These are phyloP conservation scores for Apiotrichum gracile DNA, from an alignment of 1,284 basidiomycete species.

Conservation along the genomic window DNA sequence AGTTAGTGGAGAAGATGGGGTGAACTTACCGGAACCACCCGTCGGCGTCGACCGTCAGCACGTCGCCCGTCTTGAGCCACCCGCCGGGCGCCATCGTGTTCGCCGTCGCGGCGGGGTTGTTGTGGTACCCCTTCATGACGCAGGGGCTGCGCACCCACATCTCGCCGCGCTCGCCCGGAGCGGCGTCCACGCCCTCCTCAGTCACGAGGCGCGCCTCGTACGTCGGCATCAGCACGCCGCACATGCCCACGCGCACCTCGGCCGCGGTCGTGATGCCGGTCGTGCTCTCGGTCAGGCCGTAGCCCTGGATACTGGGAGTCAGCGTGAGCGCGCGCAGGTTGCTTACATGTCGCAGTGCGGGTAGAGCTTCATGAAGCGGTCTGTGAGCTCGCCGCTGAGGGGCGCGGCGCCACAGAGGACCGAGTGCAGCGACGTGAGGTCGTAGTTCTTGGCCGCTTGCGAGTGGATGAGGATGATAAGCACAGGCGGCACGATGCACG, in stretches of 20 bases:
- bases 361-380: conserved; percentile 24
- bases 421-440: conserved; percentile 58
- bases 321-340: background rate
- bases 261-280: conserved; percentile 36
- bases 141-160: conserved; percentile 70
- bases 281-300: conserved; percentile 50
- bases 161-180: conserved; percentile 63
- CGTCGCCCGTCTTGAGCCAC: conserved; percentile 82
- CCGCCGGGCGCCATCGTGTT: conserved; percentile 61
- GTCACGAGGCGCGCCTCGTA: conserved; percentile 67
- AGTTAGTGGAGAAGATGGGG: no score
- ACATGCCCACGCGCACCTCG: conserved; percentile 52
- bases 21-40: conserved; percentile 55
- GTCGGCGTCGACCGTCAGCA: conserved; percentile 58
- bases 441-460: conserved; percentile 61
- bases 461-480: conserved; percentile 53
- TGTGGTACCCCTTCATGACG: conserved; percentile 68
- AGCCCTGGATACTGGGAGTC: conserved; percentile 39
- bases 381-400: conserved; percentile 51
- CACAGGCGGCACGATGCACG: conserved; percentile 77
- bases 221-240: conserved; percentile 69
- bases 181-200: conserved; percentile 42
- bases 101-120: conserved; percentile 62
- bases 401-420: conserved; percentile 79
- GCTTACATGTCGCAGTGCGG: conserved; percentile 7